Percentiles rank a stretch among this genome's conserved stretches.
Conservation (phyloP, 139 green algal genomes). For the Coelastrella sp. region DNA sequence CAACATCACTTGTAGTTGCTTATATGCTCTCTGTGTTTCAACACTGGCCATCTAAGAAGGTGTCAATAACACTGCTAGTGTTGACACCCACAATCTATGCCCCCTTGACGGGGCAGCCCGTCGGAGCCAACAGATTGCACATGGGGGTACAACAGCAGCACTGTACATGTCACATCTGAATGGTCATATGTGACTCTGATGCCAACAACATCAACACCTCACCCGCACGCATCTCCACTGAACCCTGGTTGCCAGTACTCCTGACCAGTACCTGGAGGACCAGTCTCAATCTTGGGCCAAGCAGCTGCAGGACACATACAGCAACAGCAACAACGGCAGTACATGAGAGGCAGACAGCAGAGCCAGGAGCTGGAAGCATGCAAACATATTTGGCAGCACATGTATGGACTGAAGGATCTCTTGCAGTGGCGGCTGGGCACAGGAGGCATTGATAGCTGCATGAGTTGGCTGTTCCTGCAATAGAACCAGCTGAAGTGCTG, state of each 20-base stretch:
- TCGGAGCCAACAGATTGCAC: too few species aligned
- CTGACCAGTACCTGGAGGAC: not conserved
- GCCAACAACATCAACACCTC: too few species aligned
- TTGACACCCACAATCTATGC: not conserved
- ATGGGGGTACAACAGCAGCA: too few species aligned
- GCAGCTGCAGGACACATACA: slow-evolving; percentile 7
- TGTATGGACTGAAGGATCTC: not conserved
- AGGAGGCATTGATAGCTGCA: not conserved
- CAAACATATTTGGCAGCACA: too few species aligned
- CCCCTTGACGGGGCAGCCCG: too few species aligned
- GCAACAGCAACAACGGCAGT: not conserved
- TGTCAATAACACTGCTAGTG: not conserved
- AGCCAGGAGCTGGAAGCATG: not conserved
- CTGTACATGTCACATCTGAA: too few species aligned
- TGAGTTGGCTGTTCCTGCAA: not conserved
- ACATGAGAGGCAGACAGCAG: not conserved
- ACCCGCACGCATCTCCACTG: slow-evolving; percentile 4
- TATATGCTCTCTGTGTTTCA: not conserved
- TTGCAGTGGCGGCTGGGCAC: not conserved
- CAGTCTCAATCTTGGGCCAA: slow-evolving; percentile 25
- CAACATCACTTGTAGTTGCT: too few species aligned
- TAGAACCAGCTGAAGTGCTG: too few species aligned
- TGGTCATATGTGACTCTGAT: too few species aligned
- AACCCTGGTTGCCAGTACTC: slow-evolving; percentile 16
- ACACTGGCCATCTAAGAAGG: not conserved